Percentiles rank a stretch among this genome's conserved stretches.
Evolutionary conservation across 495 filamentous ascomycete genomes (phyloP).

Genomic region (Xylaria sp.): DNA sequence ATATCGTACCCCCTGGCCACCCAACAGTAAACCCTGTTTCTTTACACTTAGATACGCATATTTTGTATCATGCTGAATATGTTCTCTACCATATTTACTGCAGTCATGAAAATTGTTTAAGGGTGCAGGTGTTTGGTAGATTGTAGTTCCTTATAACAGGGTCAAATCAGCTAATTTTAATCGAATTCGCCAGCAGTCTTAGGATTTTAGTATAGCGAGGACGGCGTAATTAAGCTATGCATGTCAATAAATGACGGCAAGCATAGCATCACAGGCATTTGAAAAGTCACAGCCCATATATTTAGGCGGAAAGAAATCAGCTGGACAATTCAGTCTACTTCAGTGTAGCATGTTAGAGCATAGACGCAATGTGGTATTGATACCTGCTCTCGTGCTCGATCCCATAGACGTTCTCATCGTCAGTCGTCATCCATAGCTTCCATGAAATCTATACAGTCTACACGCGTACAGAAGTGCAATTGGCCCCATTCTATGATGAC

Average conservation of each 20-base stretch:
- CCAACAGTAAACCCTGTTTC: no score
- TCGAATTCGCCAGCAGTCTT: not conserved
- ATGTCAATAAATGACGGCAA: not conserved
- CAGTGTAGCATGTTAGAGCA: slow-evolving; percentile 5
- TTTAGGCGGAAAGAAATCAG: not conserved
- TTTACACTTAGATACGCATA: not conserved
- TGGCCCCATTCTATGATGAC: slow-evolving; percentile 9
- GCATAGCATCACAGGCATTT: not conserved
- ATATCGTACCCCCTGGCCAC: no score
- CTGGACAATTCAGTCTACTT: not conserved
- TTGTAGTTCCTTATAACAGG: not conserved
- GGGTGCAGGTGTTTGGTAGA: not conserved
- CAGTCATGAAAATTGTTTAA: not conserved
- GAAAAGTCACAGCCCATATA: not conserved
- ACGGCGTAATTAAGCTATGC: not conserved
- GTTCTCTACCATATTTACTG: not conserved
- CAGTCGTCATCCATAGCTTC: slow-evolving; percentile 15
- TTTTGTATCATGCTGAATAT: not conserved
- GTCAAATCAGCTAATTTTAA: not conserved
- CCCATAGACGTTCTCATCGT: slow-evolving; percentile 14
- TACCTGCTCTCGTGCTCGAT: slow-evolving; percentile 17
- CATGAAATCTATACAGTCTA: slow-evolving; percentile 16
- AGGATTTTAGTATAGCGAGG: not conserved
- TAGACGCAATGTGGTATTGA: not conserved
- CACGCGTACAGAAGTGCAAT: not conserved